A percentile compares a stretch with the other conserved stretches of the same genome.
These are phyloP conservation scores for Torulaspora indica DNA, from an alignment of 805 yeast species.

Conservation along the genomic window DNA sequence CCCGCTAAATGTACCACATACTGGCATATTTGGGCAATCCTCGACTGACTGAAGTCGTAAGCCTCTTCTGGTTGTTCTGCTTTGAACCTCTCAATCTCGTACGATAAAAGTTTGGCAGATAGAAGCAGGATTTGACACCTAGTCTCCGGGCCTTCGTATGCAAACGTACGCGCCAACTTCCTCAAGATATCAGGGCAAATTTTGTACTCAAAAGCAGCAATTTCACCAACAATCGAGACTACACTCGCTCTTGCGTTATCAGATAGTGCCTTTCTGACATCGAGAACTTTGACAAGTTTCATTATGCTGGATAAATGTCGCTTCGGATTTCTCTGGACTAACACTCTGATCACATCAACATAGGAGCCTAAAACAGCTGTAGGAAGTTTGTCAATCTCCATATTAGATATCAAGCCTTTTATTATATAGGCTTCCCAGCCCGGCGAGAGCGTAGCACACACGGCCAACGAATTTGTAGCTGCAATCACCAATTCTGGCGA, in stretches of 20 bases:
- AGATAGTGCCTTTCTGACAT: slow-evolving; percentile 24
- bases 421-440: slow-evolving; percentile 53
- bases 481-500: slow-evolving; percentile 35
- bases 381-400: slow-evolving; percentile 32
- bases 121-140: slow-evolving; percentile 67
- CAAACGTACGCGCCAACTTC: slow-evolving; percentile 48
- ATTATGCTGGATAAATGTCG: slow-evolving; percentile 53
- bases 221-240: slow-evolving; percentile 89
- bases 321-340: slow-evolving; percentile 60
- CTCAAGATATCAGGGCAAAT: slow-evolving; percentile 77
- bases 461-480: slow-evolving; percentile 59
- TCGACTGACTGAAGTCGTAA: slow-evolving; percentile 36
- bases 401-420: slow-evolving; percentile 56
- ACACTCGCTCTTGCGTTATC: slow-evolving; percentile 71
- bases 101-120: slow-evolving; percentile 66
- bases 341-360: slow-evolving; percentile 63
- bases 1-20: slow-evolving; percentile 59
- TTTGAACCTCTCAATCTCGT: slow-evolving; percentile 44
- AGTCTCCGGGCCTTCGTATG: slow-evolving; percentile 51
- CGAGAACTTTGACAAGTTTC: slow-evolving; percentile 41
- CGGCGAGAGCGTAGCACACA: slow-evolving; percentile 47
- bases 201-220: slow-evolving; percentile 43
- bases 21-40: slow-evolving; percentile 51
- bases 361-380: slow-evolving; percentile 52
- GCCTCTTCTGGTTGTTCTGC: slow-evolving; percentile 17